These are phyloP conservation scores for Hymenoscyphus fraxineus DNA, from an alignment of 2,329 filamentous ascomycete genomes.

Conservation along the genomic window DNA sequence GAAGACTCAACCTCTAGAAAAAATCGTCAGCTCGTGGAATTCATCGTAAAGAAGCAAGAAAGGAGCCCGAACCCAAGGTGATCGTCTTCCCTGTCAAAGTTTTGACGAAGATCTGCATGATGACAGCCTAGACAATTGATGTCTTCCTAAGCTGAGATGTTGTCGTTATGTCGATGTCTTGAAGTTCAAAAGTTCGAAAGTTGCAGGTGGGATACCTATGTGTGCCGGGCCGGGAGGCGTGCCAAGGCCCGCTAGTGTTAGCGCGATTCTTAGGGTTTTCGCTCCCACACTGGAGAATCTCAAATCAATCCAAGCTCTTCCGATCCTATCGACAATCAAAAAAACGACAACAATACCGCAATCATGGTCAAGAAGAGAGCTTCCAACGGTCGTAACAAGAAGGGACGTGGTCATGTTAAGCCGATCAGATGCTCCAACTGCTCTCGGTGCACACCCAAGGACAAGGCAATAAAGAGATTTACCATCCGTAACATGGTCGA, in stretches of 20 bases:
- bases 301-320: too few species aligned
- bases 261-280: neutral
- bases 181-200: constrained; percentile 4
- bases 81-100: constrained; percentile 39
- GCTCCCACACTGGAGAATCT: too few species aligned
- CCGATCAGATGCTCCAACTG: constrained; percentile 92
- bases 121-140: constrained; percentile 33
- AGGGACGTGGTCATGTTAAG: constrained; percentile 99
- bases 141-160: constrained; percentile 32
- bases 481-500: constrained; percentile 99
- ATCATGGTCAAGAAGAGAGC: constrained; percentile 72
- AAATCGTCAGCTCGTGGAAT: too few species aligned
- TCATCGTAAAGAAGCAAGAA: too few species aligned
- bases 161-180: neutral
- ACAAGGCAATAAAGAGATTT: constrained; percentile 99
- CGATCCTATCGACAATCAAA: too few species aligned
- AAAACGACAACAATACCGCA: neutral
- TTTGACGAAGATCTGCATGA: constrained; percentile 58
- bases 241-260: neutral
- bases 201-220: constrained; percentile 1
- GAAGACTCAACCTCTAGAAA: constrained; percentile 87
- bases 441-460: constrained; percentile 71
- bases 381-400: constrained; percentile 95
- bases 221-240: neutral
- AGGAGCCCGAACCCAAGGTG: too few species aligned